A percentile compares a stretch with the other conserved stretches of the same genome.
phyloP scores from a whole-genome alignment of 2,329 filamentous ascomycete genomes.

The Alternaria atra region DNA sequence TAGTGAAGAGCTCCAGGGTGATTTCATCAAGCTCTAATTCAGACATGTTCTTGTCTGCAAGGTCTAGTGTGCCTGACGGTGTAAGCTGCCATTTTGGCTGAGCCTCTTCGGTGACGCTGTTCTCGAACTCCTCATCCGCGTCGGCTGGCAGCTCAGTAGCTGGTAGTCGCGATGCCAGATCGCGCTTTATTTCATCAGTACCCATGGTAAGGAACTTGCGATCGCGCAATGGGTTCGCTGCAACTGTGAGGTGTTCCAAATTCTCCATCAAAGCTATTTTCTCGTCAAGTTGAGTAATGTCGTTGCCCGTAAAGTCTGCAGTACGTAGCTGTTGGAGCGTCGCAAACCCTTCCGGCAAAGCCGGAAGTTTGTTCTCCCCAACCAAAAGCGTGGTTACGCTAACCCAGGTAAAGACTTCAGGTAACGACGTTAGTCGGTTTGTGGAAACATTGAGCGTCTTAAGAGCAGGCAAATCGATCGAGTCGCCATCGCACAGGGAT shows the following conservation, averaged over 20 bases:
- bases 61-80: constrained; percentile 53
- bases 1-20: constrained; percentile 54
- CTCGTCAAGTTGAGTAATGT: constrained; percentile 78
- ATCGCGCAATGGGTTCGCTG: constrained; percentile 89
- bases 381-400: constrained; percentile 76
- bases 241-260: constrained; percentile 77
- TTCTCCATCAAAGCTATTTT: constrained; percentile 81
- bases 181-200: constrained; percentile 81
- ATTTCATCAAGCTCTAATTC: constrained; percentile 53
- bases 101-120: constrained; percentile 5
- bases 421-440: constrained; percentile 79
- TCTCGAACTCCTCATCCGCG: constrained; percentile 14
- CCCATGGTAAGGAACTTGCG: constrained; percentile 84
- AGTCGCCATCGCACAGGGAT: constrained; percentile 58
- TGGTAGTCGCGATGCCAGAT: constrained; percentile 72
- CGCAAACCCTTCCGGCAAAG: constrained; percentile 79
- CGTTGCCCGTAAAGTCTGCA: constrained; percentile 86
- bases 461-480: constrained; percentile 73
- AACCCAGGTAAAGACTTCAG: constrained; percentile 77
- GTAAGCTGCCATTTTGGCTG: constrained; percentile 40
- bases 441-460: constrained; percentile 79
- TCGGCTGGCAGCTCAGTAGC: constrained; percentile 14
- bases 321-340: constrained; percentile 73
- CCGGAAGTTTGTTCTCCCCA: constrained; percentile 81
- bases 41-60: constrained; percentile 52